Conservation (phyloP, 148 eudicot genomes). For the Heliosperma pusillum region DNA sequence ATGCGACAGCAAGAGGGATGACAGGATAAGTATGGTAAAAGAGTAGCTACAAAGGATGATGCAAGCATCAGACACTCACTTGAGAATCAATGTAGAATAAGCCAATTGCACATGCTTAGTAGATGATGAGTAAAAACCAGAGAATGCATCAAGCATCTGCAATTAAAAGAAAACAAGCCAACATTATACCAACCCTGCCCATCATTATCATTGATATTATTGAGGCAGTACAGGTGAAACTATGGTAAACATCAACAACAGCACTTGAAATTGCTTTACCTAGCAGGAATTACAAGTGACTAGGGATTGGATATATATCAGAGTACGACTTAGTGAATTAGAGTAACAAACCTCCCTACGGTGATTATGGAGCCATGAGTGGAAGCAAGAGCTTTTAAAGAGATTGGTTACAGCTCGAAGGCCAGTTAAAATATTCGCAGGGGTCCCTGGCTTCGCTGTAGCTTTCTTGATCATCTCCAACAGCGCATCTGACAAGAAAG, state of each 20-base stretch:
- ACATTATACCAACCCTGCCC: not conserved
- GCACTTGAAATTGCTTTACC: not conserved
- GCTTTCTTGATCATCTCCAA: constrained; percentile 63
- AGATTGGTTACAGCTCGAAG: constrained; percentile 73
- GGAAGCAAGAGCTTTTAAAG: constrained; percentile 58
- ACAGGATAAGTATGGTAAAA: not conserved
- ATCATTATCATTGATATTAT: not conserved
- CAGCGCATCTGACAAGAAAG: constrained; percentile 44
- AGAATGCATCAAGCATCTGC: constrained; percentile 87
- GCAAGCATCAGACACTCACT: constrained; percentile 48
- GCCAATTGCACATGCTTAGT: constrained; percentile 86
- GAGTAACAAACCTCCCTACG: constrained; percentile 67
- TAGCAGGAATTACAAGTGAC: not conserved
- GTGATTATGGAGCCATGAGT: constrained; percentile 66
- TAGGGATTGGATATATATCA: not conserved
- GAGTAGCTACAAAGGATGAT: not conserved
- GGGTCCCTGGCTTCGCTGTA: constrained; percentile 49
- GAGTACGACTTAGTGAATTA: not conserved
- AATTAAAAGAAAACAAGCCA: constrained; percentile 17
- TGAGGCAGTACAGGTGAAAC: not conserved
- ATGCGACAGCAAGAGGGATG: not conserved
- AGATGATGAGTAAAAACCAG: constrained; percentile 60
- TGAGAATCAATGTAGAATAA: constrained; percentile 85
- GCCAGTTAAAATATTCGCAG: constrained; percentile 76
- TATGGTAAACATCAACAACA: not conserved